Percentiles rank a stretch among this genome's conserved stretches.
Evolutionary conservation across 441 rosid species (phyloP).

Genomic region (Isatis lusitanica): DNA sequence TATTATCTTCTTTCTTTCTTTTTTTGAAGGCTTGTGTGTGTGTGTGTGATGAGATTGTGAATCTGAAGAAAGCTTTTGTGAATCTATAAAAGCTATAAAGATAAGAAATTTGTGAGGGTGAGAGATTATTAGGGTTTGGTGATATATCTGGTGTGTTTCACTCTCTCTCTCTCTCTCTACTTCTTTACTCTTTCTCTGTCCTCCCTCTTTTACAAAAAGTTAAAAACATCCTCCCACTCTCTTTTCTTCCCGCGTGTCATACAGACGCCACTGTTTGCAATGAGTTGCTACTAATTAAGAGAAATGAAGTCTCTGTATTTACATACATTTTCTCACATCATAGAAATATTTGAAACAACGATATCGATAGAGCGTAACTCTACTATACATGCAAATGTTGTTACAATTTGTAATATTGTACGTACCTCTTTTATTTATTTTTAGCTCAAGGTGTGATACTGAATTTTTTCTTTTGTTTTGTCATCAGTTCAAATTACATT

Average conservation of each 20-base stretch:
- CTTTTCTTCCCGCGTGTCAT: conserved; percentile 1
- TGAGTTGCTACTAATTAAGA: not conserved
- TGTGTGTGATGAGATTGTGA: conserved; percentile 15
- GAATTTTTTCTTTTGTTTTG: not conserved
- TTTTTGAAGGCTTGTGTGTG: conserved; percentile 16
- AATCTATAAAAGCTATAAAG: conserved; percentile 22
- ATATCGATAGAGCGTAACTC: not conserved
- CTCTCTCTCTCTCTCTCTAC: not conserved
- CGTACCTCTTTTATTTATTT: not conserved
- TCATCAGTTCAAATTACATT: not conserved
- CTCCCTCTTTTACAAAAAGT: not conserved
- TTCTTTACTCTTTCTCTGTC: not conserved
- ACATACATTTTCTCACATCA: not conserved
- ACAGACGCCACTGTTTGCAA: conserved; percentile 1
- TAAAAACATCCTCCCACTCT: not conserved
- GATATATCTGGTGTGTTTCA: conserved; percentile 10
- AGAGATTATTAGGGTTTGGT: conserved; percentile 44
- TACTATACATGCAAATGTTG: not conserved
- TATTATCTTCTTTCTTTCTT: not conserved
- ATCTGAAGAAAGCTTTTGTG: not conserved
- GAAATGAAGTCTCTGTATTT: not conserved
- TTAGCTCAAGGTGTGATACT: not conserved
- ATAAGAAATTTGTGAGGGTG: conserved; percentile 32
- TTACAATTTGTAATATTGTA: not conserved
- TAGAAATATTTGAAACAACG: not conserved